These are phyloP conservation scores for Tetrahymena malaccensis DNA, from an alignment of 73 alveolate species.

Conservation along the genomic window DNA sequence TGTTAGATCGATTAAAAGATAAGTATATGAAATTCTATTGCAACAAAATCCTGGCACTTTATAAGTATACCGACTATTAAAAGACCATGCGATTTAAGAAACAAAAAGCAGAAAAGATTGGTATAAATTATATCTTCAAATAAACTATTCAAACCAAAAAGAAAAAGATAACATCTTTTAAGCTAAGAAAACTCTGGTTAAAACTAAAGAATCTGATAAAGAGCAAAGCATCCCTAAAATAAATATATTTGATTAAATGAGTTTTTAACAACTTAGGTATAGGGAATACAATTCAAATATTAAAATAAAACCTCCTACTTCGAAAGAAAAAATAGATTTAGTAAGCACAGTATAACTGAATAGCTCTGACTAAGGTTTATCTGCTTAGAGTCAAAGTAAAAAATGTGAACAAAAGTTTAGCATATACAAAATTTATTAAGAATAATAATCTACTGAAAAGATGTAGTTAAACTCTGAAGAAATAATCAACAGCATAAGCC, in stretches of 20 bases:
- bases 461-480: neutral
- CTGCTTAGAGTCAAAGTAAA: neutral
- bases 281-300: neutral
- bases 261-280: neutral
- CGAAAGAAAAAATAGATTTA: neutral
- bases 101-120: neutral
- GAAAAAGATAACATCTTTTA: neutral
- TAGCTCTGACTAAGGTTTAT: too few species aligned
- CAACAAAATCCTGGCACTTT: neutral
- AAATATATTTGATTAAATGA: neutral
- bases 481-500: neutral
- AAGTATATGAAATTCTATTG: neutral
- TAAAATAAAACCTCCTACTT: neutral
- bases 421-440: neutral
- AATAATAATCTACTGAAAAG: neutral
- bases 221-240: neutral
- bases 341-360: neutral
- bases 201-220: neutral
- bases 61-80: neutral
- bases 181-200: neutral
- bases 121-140: neutral
- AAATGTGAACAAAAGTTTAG: neutral
- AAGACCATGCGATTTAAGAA: neutral
- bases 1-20: neutral
- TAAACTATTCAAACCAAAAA: too few species aligned